Evolutionary conservation across 2,329 filamentous ascomycete species (phyloP).

Genomic region (Tolypocladium paradoxum): DNA sequence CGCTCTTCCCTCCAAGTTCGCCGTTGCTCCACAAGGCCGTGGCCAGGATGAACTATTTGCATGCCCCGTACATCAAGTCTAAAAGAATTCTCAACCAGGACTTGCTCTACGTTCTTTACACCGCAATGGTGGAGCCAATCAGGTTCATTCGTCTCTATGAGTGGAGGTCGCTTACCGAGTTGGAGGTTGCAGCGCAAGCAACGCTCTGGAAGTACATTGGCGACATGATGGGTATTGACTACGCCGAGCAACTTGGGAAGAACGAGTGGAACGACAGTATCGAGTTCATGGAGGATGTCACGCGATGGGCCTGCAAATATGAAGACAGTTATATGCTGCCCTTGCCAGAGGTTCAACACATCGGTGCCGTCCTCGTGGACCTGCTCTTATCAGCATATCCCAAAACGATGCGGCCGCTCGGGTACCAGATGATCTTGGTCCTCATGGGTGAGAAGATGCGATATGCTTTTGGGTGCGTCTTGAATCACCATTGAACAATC

Average conservation of each 20-base stretch:
- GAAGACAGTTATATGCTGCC: slow-evolving; percentile 50
- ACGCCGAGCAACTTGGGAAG: slow-evolving; percentile 25
- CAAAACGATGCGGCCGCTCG: slow-evolving; percentile 30
- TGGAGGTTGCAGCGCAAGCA: slow-evolving; percentile 58
- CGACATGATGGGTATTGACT: slow-evolving; percentile 56
- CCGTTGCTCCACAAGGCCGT: slow-evolving; percentile 22
- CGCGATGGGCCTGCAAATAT: slow-evolving; percentile 41
- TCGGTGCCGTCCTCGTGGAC: slow-evolving; percentile 48
- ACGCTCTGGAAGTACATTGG: slow-evolving; percentile 63
- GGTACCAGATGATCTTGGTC: slow-evolving; percentile 39
- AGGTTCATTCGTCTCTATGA: slow-evolving; percentile 56
- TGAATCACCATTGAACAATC: not conserved
- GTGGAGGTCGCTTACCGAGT: slow-evolving; percentile 55
- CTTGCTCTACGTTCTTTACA: slow-evolving; percentile 29
- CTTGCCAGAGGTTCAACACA: slow-evolving; percentile 32
- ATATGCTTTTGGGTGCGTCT: slow-evolving; percentile 50
- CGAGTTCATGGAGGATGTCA: slow-evolving; percentile 39
- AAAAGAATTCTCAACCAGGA: slow-evolving; percentile 26
- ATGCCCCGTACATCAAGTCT: slow-evolving; percentile 23
- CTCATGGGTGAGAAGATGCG: slow-evolving; percentile 55
- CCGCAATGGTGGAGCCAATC: slow-evolving; percentile 57
- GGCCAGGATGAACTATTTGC: slow-evolving; percentile 29
- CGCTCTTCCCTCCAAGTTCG: slow-evolving; percentile 16
- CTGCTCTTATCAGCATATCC: slow-evolving; percentile 49
- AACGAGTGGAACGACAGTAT: slow-evolving; percentile 36